Percentiles rank a stretch among this genome's conserved stretches.
Conservation (phyloP, 139 green algal species). For the Tetradesmus lagerheimii region DNA sequence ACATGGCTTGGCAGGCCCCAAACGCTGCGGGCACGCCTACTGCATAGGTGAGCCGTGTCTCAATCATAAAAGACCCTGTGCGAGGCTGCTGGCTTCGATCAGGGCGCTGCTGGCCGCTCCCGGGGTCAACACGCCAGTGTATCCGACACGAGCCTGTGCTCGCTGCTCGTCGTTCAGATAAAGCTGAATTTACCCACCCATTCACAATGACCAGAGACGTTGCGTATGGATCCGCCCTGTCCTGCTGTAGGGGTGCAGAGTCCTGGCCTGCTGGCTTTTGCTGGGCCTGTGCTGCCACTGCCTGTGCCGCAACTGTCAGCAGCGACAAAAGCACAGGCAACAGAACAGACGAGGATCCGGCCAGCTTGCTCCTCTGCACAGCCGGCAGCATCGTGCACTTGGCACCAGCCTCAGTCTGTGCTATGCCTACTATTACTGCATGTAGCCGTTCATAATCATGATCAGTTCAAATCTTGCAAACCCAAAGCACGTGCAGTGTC, state of each 20-base stretch:
- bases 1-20: not conserved
- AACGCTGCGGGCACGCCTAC: not conserved
- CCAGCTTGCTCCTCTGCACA: not conserved
- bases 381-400: not conserved
- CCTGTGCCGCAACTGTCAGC: not conserved
- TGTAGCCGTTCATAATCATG: not conserved
- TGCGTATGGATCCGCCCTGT: not conserved
- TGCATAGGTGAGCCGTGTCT: too few relatives aligned
- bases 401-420: not conserved
- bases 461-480: not conserved
- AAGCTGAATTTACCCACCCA: slow-evolving; percentile 3
- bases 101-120: not conserved
- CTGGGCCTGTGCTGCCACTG: not conserved
- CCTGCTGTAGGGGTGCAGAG: not conserved
- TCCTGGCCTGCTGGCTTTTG: not conserved
- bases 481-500: not conserved
- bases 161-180: not conserved
- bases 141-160: not conserved
- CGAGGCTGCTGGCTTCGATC: not conserved
- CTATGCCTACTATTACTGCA: not conserved
- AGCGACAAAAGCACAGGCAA: not conserved
- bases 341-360: not conserved
- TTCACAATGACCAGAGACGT: slow-evolving; percentile 40
- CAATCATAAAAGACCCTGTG: too few relatives aligned
- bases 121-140: not conserved